These are phyloP conservation scores for Penicillium glabrum DNA, from an alignment of 2,329 filamentous ascomycete genomes.

Conservation along the genomic window DNA sequence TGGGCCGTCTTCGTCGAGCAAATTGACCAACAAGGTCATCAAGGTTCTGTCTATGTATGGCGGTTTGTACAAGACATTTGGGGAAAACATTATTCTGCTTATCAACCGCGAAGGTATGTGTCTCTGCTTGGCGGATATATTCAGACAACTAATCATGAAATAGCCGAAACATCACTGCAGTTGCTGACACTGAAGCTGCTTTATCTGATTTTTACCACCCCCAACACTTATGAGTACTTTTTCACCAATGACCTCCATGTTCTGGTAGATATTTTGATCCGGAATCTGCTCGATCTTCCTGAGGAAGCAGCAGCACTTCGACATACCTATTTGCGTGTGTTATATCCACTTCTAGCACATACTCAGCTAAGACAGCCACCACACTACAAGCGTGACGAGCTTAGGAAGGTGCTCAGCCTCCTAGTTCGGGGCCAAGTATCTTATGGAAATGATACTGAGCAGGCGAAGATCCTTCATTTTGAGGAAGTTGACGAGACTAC, in stretches of 20 bases:
- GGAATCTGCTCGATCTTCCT: conserved; percentile 93
- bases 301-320: conserved; percentile 72
- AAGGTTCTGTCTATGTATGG: conserved; percentile 84
- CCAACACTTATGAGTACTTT: conserved; percentile 92
- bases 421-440: conserved; percentile 73
- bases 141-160: conserved; percentile 12
- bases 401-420: conserved; percentile 72
- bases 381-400: conserved; percentile 87
- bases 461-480: conserved; percentile 49
- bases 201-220: conserved; percentile 92
- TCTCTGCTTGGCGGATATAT: background rate
- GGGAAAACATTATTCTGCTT: conserved; percentile 93
- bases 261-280: conserved; percentile 90
- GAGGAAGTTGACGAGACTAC: conserved; percentile 53
- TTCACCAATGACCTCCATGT: conserved; percentile 97
- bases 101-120: conserved; percentile 78
- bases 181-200: conserved; percentile 94
- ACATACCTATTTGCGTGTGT: conserved; percentile 90
- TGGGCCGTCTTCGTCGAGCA: conserved; percentile 44
- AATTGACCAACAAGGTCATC: conserved; percentile 87
- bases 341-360: conserved; percentile 86
- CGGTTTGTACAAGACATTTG: conserved; percentile 84
- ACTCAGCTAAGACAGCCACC: conserved; percentile 85
- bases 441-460: conserved; percentile 41
- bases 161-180: conserved; percentile 84